A percentile compares a stretch with the other conserved stretches of the same genome.
phyloP scores from a whole-genome alignment of 148 eudicot genomes.

The Fagopyrum tataricum region DNA sequence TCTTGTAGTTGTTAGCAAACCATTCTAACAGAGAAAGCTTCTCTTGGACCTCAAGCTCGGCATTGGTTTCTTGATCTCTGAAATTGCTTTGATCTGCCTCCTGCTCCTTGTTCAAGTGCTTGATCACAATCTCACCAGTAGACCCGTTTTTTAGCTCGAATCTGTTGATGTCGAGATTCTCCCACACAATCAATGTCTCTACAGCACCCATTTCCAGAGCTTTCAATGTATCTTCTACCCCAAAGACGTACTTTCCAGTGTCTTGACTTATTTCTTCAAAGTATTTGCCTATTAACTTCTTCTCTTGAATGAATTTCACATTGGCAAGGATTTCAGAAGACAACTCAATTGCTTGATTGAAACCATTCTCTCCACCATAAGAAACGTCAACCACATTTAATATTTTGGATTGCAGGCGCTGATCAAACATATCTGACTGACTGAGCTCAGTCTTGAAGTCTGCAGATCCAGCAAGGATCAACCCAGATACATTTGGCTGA shows the following conservation, averaged over 20 bases:
- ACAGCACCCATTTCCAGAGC: constrained; percentile 18
- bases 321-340: constrained; percentile 16
- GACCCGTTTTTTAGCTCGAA: constrained; percentile 10
- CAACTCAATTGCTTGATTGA: constrained; percentile 16
- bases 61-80: constrained; percentile 2
- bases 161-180: constrained; percentile 14
- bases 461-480: constrained; percentile 17
- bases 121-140: constrained; percentile 13
- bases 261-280: constrained; percentile 18
- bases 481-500: constrained; percentile 16
- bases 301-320: constrained; percentile 19
- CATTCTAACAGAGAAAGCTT: constrained; percentile 12
- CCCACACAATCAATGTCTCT: constrained; percentile 17
- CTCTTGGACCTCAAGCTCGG: constrained; percentile 13
- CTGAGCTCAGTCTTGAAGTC: constrained; percentile 18
- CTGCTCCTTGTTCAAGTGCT: constrained; percentile 16
- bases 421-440: constrained; percentile 18
- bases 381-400: constrained; percentile 15
- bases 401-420: constrained; percentile 14
- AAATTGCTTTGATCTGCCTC: constrained; percentile 17
- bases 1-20: constrained; percentile 15
- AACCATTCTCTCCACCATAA: constrained; percentile 18
- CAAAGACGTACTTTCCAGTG: constrained; percentile 16
- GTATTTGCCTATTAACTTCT: constrained; percentile 14
- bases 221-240: constrained; percentile 15